Percentiles rank a stretch among this genome's conserved stretches.
Evolutionary conservation across 495 filamentous ascomycete genomes (phyloP).

Genomic region (Aspergillus funiculosus): DNA sequence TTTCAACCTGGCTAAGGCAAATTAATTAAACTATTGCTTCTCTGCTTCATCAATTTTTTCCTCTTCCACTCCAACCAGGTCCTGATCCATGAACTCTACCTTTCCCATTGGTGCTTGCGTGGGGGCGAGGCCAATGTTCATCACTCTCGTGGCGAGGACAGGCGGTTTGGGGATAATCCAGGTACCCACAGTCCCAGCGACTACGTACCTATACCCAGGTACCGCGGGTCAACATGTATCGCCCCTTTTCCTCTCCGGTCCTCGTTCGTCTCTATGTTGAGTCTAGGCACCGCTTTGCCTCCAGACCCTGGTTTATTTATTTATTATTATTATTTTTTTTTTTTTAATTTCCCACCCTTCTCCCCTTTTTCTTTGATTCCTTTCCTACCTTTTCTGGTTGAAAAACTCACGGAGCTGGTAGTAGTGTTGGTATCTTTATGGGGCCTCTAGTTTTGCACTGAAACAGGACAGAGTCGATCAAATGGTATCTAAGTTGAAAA

Average conservation of each 20-base stretch:
- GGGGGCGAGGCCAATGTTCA: constrained; percentile 20
- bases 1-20: too few relatives aligned
- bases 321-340: not conserved
- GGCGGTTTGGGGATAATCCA: constrained; percentile 23
- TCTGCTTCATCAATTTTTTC: too few relatives aligned
- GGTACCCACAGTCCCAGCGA: constrained; percentile 22
- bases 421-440: too few relatives aligned
- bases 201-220: too few relatives aligned
- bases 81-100: constrained; percentile 9
- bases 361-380: too few relatives aligned
- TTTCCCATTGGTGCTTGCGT: constrained; percentile 12
- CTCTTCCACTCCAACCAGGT: too few relatives aligned
- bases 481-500: constrained; percentile 9
- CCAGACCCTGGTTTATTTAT: not conserved
- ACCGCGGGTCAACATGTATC: constrained; percentile 4
- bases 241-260: constrained; percentile 19
- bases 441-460: constrained; percentile 1
- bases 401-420: too few relatives aligned
- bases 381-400: too few relatives aligned
- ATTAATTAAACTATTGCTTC: too few relatives aligned
- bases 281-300: too few relatives aligned
- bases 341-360: not conserved
- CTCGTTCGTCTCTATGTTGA: too few relatives aligned
- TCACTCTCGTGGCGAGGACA: constrained; percentile 22
- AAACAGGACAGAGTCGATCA: constrained; percentile 2